Evolutionary conservation across 2,329 filamentous ascomycete species (phyloP).

Genomic region (Graphilbum sp.): DNA sequence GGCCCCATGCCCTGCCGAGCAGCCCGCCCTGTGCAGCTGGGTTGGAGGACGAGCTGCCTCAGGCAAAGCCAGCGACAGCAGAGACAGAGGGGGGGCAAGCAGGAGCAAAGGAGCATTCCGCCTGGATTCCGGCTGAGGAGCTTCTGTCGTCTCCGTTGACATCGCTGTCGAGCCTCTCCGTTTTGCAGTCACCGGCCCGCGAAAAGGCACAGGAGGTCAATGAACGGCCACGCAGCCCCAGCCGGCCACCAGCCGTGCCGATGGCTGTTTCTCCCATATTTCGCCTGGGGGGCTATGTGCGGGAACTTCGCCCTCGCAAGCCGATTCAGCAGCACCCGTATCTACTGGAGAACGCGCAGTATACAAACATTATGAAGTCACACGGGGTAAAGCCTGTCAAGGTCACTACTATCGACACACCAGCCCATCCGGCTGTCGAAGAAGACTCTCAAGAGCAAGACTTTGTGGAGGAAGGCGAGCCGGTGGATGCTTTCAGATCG

Average conservation of each 20-base stretch:
- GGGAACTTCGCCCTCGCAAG: slow-evolving; percentile 40
- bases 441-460: slow-evolving; percentile 32
- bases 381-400: slow-evolving; percentile 38
- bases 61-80: too few relatives aligned
- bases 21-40: not conserved
- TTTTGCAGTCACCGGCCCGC: not conserved
- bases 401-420: slow-evolving; percentile 17
- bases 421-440: slow-evolving; percentile 13
- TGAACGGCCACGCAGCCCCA: not conserved
- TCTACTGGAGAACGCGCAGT: slow-evolving; percentile 36
- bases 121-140: not conserved
- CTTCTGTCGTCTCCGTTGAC: slow-evolving; percentile 5
- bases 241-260: slow-evolving; percentile 3
- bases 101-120: not conserved
- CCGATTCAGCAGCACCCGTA: slow-evolving; percentile 47
- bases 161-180: slow-evolving; percentile 2
- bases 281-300: slow-evolving; percentile 17
- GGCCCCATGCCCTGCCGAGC: not conserved
- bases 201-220: not conserved
- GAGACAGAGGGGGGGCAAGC: too few relatives aligned
- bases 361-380: slow-evolving; percentile 33
- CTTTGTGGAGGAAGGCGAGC: slow-evolving; percentile 26
- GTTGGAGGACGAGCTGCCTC: too few relatives aligned
- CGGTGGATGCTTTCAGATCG: not conserved
- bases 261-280: slow-evolving; percentile 8